These are phyloP conservation scores for Adansonia gregorii DNA, from an alignment of 441 rosid species.

Conservation along the genomic window DNA sequence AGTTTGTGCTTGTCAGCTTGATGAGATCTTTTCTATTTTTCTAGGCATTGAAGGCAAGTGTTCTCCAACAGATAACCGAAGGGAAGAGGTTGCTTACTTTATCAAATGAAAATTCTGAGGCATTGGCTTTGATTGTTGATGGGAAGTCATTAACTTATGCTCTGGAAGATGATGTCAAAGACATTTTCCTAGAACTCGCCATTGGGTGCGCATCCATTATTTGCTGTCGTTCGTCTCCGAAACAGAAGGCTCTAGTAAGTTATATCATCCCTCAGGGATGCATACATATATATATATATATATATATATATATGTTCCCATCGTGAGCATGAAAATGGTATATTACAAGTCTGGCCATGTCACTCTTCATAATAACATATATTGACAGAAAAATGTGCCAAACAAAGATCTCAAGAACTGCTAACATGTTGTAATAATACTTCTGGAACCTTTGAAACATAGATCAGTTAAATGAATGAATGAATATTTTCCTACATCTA, in stretches of 20 bases:
- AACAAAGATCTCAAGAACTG: background rate
- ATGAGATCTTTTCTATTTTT: constrained; percentile 28
- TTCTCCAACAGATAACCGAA: constrained; percentile 54
- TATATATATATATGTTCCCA: background rate
- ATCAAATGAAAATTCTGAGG: constrained; percentile 59
- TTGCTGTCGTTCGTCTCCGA: constrained; percentile 98
- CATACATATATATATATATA: no score
- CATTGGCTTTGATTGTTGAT: constrained; percentile 85
- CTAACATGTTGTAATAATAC: background rate
- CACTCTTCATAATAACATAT: background rate
- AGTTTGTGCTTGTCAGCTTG: constrained; percentile 18
- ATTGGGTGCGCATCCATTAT: constrained; percentile 92
- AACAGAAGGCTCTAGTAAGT: constrained; percentile 95
- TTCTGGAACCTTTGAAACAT: background rate
- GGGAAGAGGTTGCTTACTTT: constrained; percentile 55
- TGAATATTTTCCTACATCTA: background rate
- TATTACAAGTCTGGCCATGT: background rate
- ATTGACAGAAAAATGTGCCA: background rate
- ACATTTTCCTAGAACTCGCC: constrained; percentile 79
- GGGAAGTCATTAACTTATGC: constrained; percentile 88
- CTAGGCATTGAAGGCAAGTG: constrained; percentile 67
- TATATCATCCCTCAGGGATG: constrained; percentile 5
- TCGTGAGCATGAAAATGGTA: background rate
- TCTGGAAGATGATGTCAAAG: constrained; percentile 69
- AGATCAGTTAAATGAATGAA: background rate